Percentiles rank a stretch among this genome's conserved stretches.
phyloP scores from a whole-genome alignment of 2,329 filamentous ascomycete genomes.

The Massarina eburnea region DNA sequence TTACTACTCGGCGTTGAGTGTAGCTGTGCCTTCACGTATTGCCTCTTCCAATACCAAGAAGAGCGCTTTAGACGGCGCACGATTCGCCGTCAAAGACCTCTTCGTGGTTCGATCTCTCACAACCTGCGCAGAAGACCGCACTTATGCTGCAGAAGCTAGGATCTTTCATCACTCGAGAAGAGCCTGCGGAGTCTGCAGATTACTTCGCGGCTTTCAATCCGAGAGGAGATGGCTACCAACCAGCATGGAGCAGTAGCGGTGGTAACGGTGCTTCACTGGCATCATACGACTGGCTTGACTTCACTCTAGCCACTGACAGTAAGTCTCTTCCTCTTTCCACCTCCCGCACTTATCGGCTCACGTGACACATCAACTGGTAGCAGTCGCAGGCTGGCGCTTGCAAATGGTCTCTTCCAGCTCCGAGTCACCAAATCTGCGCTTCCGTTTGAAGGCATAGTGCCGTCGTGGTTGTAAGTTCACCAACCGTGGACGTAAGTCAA shows the following conservation, averaged over 20 bases:
- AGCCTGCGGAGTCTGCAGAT: not conserved
- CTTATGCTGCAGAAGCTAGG: too few species aligned
- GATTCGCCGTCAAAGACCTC: too few species aligned
- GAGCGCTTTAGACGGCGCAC: too few species aligned
- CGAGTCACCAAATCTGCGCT: not conserved
- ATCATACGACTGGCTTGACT: conserved; percentile 12
- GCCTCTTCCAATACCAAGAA: too few species aligned
- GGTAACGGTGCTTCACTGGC: conserved; percentile 2
- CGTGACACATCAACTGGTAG: conserved; percentile 2
- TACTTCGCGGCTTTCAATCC: conserved; percentile 22
- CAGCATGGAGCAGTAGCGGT: conserved; percentile 1
- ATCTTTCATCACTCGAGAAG: conserved; percentile 42
- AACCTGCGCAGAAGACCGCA: too few species aligned
- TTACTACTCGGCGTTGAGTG: too few species aligned
- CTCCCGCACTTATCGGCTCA: not conserved
- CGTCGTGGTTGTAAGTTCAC: not conserved
- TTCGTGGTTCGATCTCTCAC: too few species aligned
- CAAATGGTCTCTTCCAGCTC: not conserved
- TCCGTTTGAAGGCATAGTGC: not conserved
- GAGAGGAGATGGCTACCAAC: conserved; percentile 6
- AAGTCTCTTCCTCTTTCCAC: not conserved
- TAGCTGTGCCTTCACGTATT: too few species aligned
- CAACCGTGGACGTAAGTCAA: not conserved
- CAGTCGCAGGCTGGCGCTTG: conserved; percentile 1
- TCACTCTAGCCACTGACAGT: conserved; percentile 38